Evolutionary conservation across 768 basidiomycete species (phyloP), one percentile per base, ranked within the genome.

Genomic region (Lactarius sanguifluus): DNA sequence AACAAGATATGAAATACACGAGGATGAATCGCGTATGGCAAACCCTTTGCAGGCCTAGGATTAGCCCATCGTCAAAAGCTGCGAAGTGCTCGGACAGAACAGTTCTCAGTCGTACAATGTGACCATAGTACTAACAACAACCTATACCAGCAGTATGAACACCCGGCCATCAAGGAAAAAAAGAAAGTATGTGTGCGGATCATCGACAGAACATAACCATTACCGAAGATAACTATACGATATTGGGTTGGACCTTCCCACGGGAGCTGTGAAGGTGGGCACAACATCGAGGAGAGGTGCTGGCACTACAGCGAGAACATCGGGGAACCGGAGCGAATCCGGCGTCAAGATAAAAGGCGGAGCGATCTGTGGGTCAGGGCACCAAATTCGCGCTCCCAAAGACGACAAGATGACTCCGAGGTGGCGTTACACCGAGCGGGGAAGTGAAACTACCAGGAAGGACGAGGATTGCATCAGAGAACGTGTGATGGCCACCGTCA

Each of bases 71-170:
- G 13, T 58, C 55, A 45, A 54, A 64, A 25, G 23, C 41, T 59
- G 62, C 65, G 65, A 66, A n/a, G 61, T 62, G 23, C 57, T 57
- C 65, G 65, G 65, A 54, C 8, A 30, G 23, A 34, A 54, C 38
- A 20, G 13, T 32, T 52, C 59, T 47, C 16, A 18, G 43, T 23
- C 54, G 50, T 40, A 15, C 50, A 25, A 6, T 12, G 50, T 38
- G 32, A n/a, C 25, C 43, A 30, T 30, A 15, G 25, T 52, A 52
- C 50, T 52, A 32, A 57, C 8, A 12, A 30, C 34, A n/a, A 13
- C 10, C 59, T 25, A 10, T 47, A 36, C 34, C 25, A 52, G 15
- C 28, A 16, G 16, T 6, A 52, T n/a, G 43, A 23, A 65, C 58
- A 56, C 23, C 23, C 52, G 30, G 18, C 52, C 59, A 45, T 20